These are phyloP conservation scores for Pleurozium schreberi DNA, from an alignment of 225 moss, liverwort and hornwort species.

Conservation along the genomic window DNA sequence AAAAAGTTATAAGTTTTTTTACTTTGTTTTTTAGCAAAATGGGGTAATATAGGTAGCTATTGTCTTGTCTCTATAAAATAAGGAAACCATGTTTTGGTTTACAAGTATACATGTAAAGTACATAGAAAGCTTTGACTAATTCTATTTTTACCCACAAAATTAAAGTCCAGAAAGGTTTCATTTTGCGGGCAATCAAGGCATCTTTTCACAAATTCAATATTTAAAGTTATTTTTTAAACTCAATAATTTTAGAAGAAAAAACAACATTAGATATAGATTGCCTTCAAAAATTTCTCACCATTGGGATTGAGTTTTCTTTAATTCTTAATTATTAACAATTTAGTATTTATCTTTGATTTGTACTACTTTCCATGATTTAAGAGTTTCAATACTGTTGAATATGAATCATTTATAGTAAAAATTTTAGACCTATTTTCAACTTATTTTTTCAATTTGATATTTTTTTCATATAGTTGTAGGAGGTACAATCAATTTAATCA, in stretches of 20 bases:
- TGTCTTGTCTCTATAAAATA: background rate
- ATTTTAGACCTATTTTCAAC: background rate
- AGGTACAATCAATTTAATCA: background rate
- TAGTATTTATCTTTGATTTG: background rate
- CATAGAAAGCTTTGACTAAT: background rate
- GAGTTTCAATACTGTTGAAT: background rate
- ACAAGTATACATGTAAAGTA: rapidly evolving
- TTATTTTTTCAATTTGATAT: too few relatives aligned
- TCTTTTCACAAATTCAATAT: background rate
- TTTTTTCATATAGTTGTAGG: background rate
- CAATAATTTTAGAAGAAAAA: too few relatives aligned
- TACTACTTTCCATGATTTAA: background rate
- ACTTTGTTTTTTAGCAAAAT: too few relatives aligned
- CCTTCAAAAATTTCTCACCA: background rate
- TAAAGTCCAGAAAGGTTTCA: background rate
- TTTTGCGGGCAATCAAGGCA: background rate
- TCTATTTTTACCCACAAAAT: background rate
- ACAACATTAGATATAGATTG: background rate
- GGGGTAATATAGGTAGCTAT: rapidly evolving
- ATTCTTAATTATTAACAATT: background rate
- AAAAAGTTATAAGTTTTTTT: background rate
- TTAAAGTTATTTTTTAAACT: background rate
- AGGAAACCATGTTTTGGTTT: background rate
- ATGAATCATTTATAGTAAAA: background rate
- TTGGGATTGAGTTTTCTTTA: background rate